Evolutionary conservation across 768 basidiomycete species (phyloP).

Genomic region (Austroboletus eburneus): DNA sequence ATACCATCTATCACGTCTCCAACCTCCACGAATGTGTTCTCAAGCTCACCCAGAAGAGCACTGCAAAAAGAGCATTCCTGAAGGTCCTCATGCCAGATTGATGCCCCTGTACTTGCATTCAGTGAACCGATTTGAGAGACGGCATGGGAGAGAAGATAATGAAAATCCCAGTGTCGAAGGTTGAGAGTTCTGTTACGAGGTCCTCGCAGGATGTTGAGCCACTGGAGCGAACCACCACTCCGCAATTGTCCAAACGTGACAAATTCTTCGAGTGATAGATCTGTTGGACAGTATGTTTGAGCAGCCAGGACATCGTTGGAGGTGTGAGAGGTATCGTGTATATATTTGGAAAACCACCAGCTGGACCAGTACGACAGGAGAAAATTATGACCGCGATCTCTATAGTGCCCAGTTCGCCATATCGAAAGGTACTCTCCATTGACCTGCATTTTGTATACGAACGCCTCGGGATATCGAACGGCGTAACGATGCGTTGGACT

Average conservation of each 20-base stretch:
- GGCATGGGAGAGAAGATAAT: not conserved
- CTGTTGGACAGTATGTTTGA: not conserved
- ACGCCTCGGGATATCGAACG: too few species aligned
- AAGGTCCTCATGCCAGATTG: not conserved
- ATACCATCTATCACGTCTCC: conserved; percentile 17
- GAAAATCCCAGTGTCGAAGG: not conserved
- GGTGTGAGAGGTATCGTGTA: not conserved
- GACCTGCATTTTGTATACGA: too few species aligned
- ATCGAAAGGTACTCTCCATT: too few species aligned
- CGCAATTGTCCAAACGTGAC: not conserved
- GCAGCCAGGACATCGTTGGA: not conserved
- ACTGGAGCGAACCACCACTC: not conserved
- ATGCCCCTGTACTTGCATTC: not conserved
- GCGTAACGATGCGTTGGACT: too few species aligned
- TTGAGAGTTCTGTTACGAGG: not conserved
- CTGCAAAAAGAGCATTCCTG: not conserved
- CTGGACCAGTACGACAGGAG: not conserved
- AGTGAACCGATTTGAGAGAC: conserved; percentile 21
- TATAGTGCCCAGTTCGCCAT: too few species aligned
- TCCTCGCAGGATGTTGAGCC: not conserved
- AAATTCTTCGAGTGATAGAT: not conserved
- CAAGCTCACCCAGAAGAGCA: not conserved
- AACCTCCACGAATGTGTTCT: not conserved
- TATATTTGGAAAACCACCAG: too few species aligned
- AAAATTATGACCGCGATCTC: too few species aligned